phyloP scores from a whole-genome alignment of 495 filamentous ascomycete genomes.

The Astrothelium subdiscretum region DNA sequence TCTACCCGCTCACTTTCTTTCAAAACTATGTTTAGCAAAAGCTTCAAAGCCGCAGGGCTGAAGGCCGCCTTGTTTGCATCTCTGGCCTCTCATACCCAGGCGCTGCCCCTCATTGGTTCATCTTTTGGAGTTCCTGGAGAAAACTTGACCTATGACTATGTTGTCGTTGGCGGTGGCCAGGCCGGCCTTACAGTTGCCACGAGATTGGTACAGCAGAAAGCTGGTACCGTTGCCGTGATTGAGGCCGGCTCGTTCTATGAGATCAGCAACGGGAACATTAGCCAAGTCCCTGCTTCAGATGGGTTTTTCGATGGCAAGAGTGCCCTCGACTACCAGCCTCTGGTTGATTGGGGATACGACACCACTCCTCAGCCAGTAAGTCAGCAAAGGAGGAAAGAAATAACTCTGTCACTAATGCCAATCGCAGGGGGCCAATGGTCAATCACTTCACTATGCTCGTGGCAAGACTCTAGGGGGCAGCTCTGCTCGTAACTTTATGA shows the following conservation, averaged over 20 bases:
- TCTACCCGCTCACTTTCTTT: too few species aligned
- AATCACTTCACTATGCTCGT: conserved; percentile 17
- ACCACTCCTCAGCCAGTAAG: conserved; percentile 13
- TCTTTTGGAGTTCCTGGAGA: conserved; percentile 15
- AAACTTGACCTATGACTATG: conserved; percentile 10
- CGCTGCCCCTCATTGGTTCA: conserved; percentile 6
- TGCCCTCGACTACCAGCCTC: conserved; percentile 7
- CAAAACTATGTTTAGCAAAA: not conserved
- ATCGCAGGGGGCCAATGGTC: conserved; percentile 1
- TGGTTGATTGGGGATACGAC: conserved; percentile 18
- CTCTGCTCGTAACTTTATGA: conserved; percentile 3
- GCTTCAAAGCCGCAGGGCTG: not conserved
- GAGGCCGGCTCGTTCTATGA: conserved; percentile 12
- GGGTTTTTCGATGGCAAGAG: conserved; percentile 3
- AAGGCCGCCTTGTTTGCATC: not conserved
- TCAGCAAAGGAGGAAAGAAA: not conserved
- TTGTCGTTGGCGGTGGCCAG: conserved; percentile 19
- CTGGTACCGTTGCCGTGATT: conserved; percentile 7
- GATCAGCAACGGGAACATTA: conserved; percentile 4
- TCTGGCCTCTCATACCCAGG: not conserved
- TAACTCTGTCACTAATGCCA: not conserved
- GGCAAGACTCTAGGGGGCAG: conserved; percentile 19
- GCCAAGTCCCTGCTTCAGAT: conserved; percentile 6
- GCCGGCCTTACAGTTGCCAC: conserved; percentile 1
- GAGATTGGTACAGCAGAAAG: not conserved